phyloP scores from a whole-genome alignment of 495 filamentous ascomycete species.

The Lindgomyces ingoldianus region DNA sequence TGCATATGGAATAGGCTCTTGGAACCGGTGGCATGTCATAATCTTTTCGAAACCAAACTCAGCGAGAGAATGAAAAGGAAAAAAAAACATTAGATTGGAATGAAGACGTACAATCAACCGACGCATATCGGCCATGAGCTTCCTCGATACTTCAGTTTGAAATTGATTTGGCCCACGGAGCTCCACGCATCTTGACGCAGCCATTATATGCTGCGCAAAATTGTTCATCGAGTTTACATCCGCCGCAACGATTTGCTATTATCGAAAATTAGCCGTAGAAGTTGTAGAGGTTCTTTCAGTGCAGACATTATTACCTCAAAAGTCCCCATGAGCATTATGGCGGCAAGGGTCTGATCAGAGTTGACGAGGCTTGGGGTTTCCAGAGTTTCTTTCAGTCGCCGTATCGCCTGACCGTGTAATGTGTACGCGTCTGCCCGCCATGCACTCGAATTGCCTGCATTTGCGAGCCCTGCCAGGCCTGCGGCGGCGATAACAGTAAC shows the following conservation, averaged over 20 bases:
- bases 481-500: background rate
- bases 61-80: background rate
- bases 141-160: background rate
- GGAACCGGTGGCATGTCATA: background rate
- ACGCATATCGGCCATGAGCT: background rate
- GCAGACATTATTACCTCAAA: background rate
- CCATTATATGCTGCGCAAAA: slow-evolving; percentile 1
- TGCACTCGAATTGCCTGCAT: background rate
- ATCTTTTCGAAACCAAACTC: background rate
- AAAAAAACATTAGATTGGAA: background rate
- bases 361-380: background rate
- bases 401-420: background rate
- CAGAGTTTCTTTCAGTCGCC: background rate
- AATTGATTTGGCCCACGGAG: background rate
- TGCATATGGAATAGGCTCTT: background rate
- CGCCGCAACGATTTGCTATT: background rate
- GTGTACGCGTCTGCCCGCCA: background rate
- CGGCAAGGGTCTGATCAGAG: background rate
- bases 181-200: background rate
- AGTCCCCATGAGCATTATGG: background rate
- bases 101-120: background rate
- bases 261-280: background rate
- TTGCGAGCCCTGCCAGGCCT: background rate
- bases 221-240: background rate
- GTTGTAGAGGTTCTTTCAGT: background rate